Evolutionary conservation across 2,329 filamentous ascomycete species (phyloP).

Genomic region (Westerdykella sp.): DNA sequence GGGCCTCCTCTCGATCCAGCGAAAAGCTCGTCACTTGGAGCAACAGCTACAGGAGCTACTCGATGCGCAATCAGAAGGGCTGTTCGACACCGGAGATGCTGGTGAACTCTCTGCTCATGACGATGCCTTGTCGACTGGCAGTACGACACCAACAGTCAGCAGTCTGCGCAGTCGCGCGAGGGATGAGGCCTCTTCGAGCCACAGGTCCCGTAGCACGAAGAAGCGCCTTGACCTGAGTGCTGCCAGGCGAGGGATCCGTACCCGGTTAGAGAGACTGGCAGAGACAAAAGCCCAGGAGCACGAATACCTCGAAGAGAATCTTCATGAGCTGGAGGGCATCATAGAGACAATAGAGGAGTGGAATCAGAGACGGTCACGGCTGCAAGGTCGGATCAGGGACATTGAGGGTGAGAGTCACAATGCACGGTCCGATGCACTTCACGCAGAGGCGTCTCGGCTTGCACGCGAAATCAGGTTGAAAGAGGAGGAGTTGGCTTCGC

Average conservation of each 20-base stretch:
- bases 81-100: constrained; percentile 44
- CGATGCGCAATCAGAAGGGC: constrained; percentile 55
- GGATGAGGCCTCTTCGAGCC: neutral
- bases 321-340: constrained; percentile 52
- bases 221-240: constrained; percentile 53
- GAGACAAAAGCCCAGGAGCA: constrained; percentile 64
- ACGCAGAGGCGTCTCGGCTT: constrained; percentile 48
- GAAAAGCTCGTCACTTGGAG: constrained; percentile 50
- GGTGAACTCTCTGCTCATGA: constrained; percentile 32
- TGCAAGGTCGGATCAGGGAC: constrained; percentile 50
- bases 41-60: constrained; percentile 53
- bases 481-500: constrained; percentile 56
- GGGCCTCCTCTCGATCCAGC: constrained; percentile 46
- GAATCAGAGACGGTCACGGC: constrained; percentile 49
- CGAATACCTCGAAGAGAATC: constrained; percentile 52
- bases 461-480: constrained; percentile 60
- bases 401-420: constrained; percentile 53
- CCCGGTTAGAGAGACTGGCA: constrained; percentile 58
- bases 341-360: constrained; percentile 56
- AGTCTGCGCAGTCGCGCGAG: constrained; percentile 31
- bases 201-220: constrained; percentile 34
- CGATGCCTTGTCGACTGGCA: constrained; percentile 44
- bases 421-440: constrained; percentile 49
- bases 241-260: constrained; percentile 59
- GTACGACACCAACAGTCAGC: constrained; percentile 44